Conservation (phyloP, 177 flowering plant genomes). For the Vitis hybrid region DNA sequence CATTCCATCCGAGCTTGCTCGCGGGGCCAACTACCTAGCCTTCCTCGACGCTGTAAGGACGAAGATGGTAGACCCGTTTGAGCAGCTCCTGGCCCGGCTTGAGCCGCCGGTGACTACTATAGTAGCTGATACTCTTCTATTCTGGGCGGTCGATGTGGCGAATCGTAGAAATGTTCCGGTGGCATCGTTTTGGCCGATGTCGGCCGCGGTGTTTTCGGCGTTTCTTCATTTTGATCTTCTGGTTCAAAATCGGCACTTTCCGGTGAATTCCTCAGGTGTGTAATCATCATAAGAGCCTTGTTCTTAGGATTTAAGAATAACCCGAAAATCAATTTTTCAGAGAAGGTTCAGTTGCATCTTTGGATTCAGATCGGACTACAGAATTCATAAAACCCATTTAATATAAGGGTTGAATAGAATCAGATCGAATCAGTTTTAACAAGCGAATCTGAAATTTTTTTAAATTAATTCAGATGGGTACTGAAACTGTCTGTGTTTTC, state of each 20-base stretch:
- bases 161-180: conserved; percentile 49
- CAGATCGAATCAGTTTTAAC: no score
- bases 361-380: no score
- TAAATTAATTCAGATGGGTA: no score
- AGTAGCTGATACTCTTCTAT: conserved; percentile 33
- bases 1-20: conserved; percentile 52
- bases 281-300: neutral
- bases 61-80: conserved; percentile 50
- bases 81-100: conserved; percentile 37
- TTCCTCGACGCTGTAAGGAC: conserved; percentile 37
- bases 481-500: neutral
- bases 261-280: conserved; percentile 26
- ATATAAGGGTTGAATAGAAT: no score
- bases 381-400: no score
- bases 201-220: conserved; percentile 39
- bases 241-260: conserved; percentile 15
- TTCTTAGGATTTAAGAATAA: no score
- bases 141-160: conserved; percentile 46
- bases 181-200: conserved; percentile 45
- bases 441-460: no score
- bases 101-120: conserved; percentile 26
- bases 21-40: conserved; percentile 24
- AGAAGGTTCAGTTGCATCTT: no score
- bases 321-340: no score
- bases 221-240: conserved; percentile 35